phyloP scores from a whole-genome alignment of 805 yeast species.

The Sungouiozyma ichnusensis region DNA sequence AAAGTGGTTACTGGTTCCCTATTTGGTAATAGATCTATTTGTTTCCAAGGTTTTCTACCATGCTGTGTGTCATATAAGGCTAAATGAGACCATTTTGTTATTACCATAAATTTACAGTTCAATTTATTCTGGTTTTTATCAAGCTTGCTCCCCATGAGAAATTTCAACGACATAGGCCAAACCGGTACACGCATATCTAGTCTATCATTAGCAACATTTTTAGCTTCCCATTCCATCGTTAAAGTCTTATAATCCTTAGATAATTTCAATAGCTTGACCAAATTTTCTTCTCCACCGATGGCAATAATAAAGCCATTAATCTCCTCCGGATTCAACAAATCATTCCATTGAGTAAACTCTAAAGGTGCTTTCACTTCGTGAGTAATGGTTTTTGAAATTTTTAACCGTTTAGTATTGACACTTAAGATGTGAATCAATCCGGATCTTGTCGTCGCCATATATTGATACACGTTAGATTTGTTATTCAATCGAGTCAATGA shows the following conservation, averaged over 20 bases:
- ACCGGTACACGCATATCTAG: constrained; percentile 76
- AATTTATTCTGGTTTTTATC: constrained; percentile 16
- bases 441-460: constrained; percentile 29
- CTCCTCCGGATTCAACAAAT: constrained; percentile 32
- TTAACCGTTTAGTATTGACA: constrained; percentile 9
- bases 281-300: constrained; percentile 74
- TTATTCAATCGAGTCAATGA: constrained; percentile 23
- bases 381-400: constrained; percentile 9
- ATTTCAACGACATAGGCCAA: constrained; percentile 53
- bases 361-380: constrained; percentile 35
- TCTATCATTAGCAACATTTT: constrained; percentile 72
- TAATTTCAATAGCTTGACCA: constrained; percentile 23
- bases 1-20: constrained; percentile 21
- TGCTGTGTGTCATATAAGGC: constrained; percentile 60
- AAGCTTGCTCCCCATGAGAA: constrained; percentile 9
- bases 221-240: constrained; percentile 51
- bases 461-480: constrained; percentile 10
- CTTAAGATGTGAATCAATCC: constrained; percentile 28
- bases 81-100: constrained; percentile 48
- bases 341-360: constrained; percentile 36
- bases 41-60: constrained; percentile 53
- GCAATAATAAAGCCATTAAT: constrained; percentile 39
- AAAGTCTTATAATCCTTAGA: constrained; percentile 14
- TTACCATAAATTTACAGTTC: constrained; percentile 42
- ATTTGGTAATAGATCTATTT: constrained; percentile 24